These are phyloP conservation scores for Xylaria telfairii DNA, from an alignment of 495 filamentous ascomycete species.

Conservation along the genomic window DNA sequence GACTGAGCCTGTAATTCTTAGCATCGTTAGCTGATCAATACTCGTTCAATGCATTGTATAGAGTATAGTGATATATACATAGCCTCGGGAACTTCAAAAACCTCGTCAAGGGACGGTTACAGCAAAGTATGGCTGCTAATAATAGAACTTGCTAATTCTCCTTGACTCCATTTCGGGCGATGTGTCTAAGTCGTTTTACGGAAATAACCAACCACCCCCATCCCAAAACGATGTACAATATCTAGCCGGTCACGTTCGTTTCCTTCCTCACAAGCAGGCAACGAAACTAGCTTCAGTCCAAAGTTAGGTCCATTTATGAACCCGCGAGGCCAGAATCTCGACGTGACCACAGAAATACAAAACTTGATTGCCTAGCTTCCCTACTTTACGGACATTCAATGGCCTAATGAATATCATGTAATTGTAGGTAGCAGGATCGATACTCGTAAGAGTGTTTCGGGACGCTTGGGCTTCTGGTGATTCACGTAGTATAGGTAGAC, in stretches of 20 bases:
- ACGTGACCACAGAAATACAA: background rate
- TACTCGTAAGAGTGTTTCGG: background rate
- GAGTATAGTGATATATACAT: background rate
- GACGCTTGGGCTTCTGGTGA: background rate
- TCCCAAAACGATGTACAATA: background rate
- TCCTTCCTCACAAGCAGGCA: background rate
- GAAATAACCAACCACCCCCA: background rate
- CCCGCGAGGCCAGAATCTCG: background rate
- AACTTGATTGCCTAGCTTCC: background rate
- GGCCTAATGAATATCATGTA: background rate
- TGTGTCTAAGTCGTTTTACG: background rate
- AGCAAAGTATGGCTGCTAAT: slow-evolving; percentile 13
- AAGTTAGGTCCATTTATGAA: background rate
- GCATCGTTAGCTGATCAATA: background rate
- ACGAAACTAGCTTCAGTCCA: background rate
- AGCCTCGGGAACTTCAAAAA: background rate
- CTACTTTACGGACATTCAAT: background rate
- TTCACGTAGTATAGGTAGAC: background rate
- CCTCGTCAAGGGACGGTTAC: background rate
- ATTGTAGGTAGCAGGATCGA: slow-evolving; percentile 3
- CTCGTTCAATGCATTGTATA: background rate
- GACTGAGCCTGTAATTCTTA: background rate
- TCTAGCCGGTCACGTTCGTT: background rate
- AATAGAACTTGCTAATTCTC: slow-evolving; percentile 17
- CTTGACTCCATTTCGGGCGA: background rate